Conservation (phyloP, 208 protist genomes). For the Wallacemonas sp. region DNA sequence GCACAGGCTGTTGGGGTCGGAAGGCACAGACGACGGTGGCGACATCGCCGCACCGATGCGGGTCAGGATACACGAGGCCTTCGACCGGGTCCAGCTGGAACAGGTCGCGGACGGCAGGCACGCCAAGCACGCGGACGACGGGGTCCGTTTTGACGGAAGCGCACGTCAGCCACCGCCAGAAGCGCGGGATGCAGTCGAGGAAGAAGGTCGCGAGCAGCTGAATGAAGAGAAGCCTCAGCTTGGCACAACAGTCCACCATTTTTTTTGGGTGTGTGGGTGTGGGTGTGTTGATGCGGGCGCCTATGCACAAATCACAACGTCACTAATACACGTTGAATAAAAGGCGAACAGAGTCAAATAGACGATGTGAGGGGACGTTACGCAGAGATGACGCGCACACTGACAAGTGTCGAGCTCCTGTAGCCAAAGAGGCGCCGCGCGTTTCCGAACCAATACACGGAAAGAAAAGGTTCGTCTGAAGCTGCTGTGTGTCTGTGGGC, state of each 20-base stretch:
- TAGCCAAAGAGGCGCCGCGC: no score
- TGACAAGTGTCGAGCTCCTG: no score
- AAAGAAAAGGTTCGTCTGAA: not conserved
- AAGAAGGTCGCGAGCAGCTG: not conserved
- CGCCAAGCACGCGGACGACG: not conserved
- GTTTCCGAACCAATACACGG: not conserved
- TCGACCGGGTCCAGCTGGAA: constrained; percentile 38
- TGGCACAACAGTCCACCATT: constrained; percentile 10
- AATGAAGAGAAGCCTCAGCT: constrained; percentile 5
- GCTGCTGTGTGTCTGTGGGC: not conserved
- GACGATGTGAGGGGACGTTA: no score
- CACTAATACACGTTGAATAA: no score
- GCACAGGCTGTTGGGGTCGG: constrained; percentile 37
- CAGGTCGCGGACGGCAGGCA: not conserved
- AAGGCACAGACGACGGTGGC: constrained; percentile 69
- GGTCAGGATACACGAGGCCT: constrained; percentile 38
- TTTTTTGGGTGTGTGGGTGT: not conserved
- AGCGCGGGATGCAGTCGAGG: not conserved
- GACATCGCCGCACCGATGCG: constrained; percentile 55
- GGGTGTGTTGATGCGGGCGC: not conserved
- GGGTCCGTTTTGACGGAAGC: not conserved
- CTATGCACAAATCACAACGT: no score
- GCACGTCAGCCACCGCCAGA: constrained; percentile 11
- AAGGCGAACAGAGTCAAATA: not conserved
- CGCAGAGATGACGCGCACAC: no score